Percentiles rank a stretch among this genome's conserved stretches.
These are phyloP conservation scores for Ceriops tagal DNA, from an alignment of 345 rosid genomes.

Conservation along the genomic window DNA sequence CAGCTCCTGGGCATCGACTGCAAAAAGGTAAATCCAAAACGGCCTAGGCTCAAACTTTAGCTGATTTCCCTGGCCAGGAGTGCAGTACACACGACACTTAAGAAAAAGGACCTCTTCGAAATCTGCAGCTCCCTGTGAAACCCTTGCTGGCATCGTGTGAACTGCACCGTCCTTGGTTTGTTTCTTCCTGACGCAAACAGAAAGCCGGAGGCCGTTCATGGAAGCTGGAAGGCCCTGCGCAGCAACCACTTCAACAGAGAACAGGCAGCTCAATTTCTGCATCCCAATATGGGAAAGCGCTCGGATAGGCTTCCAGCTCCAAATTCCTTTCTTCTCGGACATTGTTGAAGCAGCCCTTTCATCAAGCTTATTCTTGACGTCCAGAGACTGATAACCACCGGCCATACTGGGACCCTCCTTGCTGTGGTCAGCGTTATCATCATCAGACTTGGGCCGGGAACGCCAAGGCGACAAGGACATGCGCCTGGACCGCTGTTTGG, in stretches of 20 bases:
- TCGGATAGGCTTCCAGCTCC: constrained; percentile 94
- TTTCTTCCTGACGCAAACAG: constrained; percentile 79
- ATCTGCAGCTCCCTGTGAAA: constrained; percentile 83
- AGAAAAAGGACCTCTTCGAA: constrained; percentile 86
- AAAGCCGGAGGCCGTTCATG: constrained; percentile 91
- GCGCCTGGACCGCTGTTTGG: constrained; percentile 54
- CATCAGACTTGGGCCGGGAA: constrained; percentile 64
- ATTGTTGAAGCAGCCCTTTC: constrained; percentile 24
- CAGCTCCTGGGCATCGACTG: constrained; percentile 79
- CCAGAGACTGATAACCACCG: background rate
- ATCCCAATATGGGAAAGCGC: constrained; percentile 72
- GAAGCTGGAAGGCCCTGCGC: constrained; percentile 83
- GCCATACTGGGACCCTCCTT: constrained; percentile 22
- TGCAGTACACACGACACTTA: constrained; percentile 74
- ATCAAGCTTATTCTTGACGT: constrained; percentile 26
- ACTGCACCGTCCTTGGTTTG: constrained; percentile 82
- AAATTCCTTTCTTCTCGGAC: constrained; percentile 63
- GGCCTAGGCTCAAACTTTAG: constrained; percentile 79
- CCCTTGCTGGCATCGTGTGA: constrained; percentile 88
- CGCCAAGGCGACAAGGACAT: constrained; percentile 92
- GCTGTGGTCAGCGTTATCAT: constrained; percentile 15
- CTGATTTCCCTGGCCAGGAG: constrained; percentile 49
- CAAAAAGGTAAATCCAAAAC: constrained; percentile 59
- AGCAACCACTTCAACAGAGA: constrained; percentile 81
- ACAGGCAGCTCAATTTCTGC: constrained; percentile 84